A percentile compares a stretch with the other conserved stretches of the same genome.
Conservation (phyloP, 148 eudicot species). For the Fagopyrum homotropicum region DNA sequence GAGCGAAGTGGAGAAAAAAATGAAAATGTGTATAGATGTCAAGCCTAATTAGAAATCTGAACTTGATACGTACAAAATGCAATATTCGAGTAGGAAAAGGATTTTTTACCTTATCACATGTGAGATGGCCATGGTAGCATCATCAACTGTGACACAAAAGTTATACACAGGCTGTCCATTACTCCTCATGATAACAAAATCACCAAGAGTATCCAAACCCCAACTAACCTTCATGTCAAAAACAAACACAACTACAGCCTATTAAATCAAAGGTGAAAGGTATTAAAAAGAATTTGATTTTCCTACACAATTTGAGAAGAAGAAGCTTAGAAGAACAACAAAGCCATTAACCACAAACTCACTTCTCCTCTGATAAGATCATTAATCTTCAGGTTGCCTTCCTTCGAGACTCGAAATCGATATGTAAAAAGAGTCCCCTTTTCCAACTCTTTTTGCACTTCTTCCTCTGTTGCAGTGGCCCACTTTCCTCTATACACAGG, state of each 20-base stretch:
- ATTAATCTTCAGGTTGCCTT: slow-evolving; percentile 68
- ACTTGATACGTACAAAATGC: background rate
- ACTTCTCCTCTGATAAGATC: slow-evolving; percentile 95
- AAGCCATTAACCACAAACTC: slow-evolving; percentile 14
- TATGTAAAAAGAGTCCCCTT: slow-evolving; percentile 86
- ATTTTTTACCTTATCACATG: slow-evolving; percentile 78
- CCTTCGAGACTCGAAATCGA: slow-evolving; percentile 88
- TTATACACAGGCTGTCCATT: slow-evolving; percentile 99
- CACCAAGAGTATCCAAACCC: slow-evolving; percentile 94
- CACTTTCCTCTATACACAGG: slow-evolving; percentile 95
- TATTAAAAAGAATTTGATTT: no score
- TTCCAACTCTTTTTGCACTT: slow-evolving; percentile 61
- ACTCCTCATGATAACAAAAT: slow-evolving; percentile 98
- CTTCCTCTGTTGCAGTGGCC: slow-evolving; percentile 64
- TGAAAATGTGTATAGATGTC: background rate
- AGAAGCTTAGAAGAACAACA: background rate
- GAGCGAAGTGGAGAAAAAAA: background rate
- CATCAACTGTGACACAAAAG: slow-evolving; percentile 98
- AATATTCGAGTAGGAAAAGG: background rate
- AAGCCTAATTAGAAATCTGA: background rate
- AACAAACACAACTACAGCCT: slow-evolving; percentile 29
- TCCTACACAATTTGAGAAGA: no score
- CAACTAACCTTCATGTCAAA: slow-evolving; percentile 82
- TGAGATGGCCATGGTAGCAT: slow-evolving; percentile 97
- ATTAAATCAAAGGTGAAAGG: no score